Evolutionary conservation across 306 rosid genomes (phyloP).

Genomic region (Cyamopsis tetragonoloba): DNA sequence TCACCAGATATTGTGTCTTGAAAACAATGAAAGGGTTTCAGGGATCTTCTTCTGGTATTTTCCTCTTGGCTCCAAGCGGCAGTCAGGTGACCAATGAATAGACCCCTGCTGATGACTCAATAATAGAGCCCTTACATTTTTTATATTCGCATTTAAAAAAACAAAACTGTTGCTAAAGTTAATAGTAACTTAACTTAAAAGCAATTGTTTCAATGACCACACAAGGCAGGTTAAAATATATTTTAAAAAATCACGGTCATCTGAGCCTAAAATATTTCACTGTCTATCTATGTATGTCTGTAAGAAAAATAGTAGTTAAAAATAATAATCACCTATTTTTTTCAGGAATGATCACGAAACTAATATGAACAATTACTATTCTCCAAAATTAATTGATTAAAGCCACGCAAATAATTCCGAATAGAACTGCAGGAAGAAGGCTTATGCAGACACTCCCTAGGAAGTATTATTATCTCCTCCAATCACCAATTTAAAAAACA

Average conservation of each 20-base stretch:
- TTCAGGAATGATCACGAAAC: no score
- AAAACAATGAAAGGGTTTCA: slow-evolving; percentile 41
- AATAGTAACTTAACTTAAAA: no score
- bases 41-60: slow-evolving; percentile 61
- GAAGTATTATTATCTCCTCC: no score
- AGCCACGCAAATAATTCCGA: no score
- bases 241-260: not conserved
- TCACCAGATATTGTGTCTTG: slow-evolving; percentile 56
- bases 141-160: not conserved
- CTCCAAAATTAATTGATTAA: no score
- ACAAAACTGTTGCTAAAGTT: not conserved
- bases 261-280: not conserved
- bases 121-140: slow-evolving; percentile 35
- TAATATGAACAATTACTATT: no score
- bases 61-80: slow-evolving; percentile 24
- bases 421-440: no score
- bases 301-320: no score
- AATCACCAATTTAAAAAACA: no score
- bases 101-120: slow-evolving; percentile 22
- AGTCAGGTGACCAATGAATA: slow-evolving; percentile 7
- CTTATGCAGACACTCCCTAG: no score
- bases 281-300: no score
- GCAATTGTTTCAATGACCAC: not conserved
- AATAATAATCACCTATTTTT: no score
- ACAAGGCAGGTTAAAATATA: not conserved